Base-by-base conservation (phyloP, 257 asterid genomes). In the Solanum chmielewskii region DNA sequence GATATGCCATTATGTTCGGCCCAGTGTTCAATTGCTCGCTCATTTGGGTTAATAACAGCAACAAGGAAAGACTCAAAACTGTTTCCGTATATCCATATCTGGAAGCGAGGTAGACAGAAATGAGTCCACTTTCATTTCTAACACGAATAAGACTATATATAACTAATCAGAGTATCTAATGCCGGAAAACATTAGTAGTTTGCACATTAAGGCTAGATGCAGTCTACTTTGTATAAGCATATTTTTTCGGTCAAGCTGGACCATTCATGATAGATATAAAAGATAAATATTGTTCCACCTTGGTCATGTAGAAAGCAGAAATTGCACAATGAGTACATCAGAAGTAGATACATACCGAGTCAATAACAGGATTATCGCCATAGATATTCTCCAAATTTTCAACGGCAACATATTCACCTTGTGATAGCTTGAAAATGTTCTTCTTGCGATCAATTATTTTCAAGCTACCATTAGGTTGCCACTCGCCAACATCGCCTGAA, bases 341-440 rank as follows among this genome's bases (percentile, higher is more conserved):
- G 10, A 73, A 52, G 75, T 37, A 59, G 60, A 87, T 87, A 71
- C 93, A 45, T 95, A 97, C 99, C 94, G 94, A 90, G 87, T 97
- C 99, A 83, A 95, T 88, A 85, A 80, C 88, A 23, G 94, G 59
- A 88, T 88, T 95, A 52, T 86, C 90, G 81, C 98, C 98, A 73
- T 90, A 97, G 87, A 95, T 78, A 88, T 93, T 97, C 92, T 97
- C 99, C 93, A 97, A 91, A 90, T 95, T 95, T 92, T 97, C 99
- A 52, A 97, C 99, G 4, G 99, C 99, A 83, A 97, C 99, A 92
- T 97, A 97, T 91, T 97, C 99, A 87, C 99, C 99, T 90, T 97
- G 99, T 27, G 99, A 94, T 85, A 97, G 98, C 91, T 97, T 97
- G 91, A 97, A 97, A 87, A 97, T 97, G 88, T 97, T 97, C 93